Conservation (phyloP, 2,329 filamentous ascomycete genomes). For the Diplodia seriata region DNA sequence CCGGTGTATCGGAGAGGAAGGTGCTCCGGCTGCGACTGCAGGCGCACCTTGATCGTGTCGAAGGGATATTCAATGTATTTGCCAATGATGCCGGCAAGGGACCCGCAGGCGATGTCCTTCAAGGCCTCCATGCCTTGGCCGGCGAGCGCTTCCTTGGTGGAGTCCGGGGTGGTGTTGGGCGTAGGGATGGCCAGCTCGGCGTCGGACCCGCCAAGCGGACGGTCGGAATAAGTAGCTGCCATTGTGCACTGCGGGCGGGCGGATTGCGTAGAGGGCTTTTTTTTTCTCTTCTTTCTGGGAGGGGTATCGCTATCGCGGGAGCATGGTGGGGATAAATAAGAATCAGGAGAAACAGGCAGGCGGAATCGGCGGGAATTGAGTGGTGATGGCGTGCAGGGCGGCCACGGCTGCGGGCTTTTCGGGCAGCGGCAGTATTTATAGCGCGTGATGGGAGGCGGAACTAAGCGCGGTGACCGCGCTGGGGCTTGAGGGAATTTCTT, state of each 20-base stretch:
- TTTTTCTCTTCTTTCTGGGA: constrained; percentile 6
- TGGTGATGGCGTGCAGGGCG: constrained; percentile 24
- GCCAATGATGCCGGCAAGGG: constrained; percentile 85
- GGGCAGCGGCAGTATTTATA: constrained; percentile 22
- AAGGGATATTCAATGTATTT: constrained; percentile 99
- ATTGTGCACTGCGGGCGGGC: constrained; percentile 1
- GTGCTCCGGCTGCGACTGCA: constrained; percentile 92
- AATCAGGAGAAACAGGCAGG: constrained; percentile 18
- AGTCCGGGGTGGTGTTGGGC: constrained; percentile 21
- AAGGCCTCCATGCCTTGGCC: constrained; percentile 69
- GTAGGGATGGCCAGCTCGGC: constrained; percentile 23
- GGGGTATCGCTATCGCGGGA: constrained; percentile 42
- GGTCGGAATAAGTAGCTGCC: constrained; percentile 31
- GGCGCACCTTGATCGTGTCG: constrained; percentile 95
- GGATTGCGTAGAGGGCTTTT: not conserved
- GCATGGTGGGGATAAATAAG: constrained; percentile 39
- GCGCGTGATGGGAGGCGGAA: not conserved
- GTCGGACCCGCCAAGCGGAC: constrained; percentile 21
- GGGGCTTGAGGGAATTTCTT: constrained; percentile 23
- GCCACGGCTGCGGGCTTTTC: constrained; percentile 30
- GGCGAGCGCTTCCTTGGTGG: constrained; percentile 34
- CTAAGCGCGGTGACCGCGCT: constrained; percentile 2
- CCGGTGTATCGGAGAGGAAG: constrained; percentile 82
- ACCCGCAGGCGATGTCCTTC: constrained; percentile 89
- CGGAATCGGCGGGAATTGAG: constrained; percentile 9